A percentile compares a stretch with the other conserved stretches of the same genome.
Evolutionary conservation across 2,329 filamentous ascomycete genomes (phyloP).

Genomic region (Lasiodiplodia theobromae): DNA sequence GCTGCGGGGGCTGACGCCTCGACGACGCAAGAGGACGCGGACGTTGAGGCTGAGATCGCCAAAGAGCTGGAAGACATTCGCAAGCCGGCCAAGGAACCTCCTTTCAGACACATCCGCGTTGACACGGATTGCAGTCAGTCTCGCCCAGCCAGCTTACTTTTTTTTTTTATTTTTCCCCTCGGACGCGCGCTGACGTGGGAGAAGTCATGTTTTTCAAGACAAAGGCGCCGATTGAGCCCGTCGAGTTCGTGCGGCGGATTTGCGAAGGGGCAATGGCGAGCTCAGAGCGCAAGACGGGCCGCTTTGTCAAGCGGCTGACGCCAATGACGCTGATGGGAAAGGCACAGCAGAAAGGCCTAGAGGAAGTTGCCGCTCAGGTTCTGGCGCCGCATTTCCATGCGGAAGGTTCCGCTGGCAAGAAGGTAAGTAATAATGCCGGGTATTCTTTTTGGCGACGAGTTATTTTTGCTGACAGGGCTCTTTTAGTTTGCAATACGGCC

Average conservation of each 20-base stretch:
- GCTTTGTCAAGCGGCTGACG: constrained; percentile 67
- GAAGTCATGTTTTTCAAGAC: constrained; percentile 67
- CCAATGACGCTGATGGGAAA: constrained; percentile 68
- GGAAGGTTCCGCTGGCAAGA: constrained; percentile 56
- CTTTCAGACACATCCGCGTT: constrained; percentile 61
- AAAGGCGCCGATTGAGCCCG: constrained; percentile 64
- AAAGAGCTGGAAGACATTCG: constrained; percentile 74
- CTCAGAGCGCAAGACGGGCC: constrained; percentile 60
- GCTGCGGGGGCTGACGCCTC: constrained; percentile 31
- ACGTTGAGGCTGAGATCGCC: constrained; percentile 76
- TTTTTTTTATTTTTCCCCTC: constrained; percentile 23
- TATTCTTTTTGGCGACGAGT: background rate
- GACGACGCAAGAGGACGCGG: constrained; percentile 46
- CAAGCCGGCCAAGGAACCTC: constrained; percentile 54
- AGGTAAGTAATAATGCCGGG: constrained; percentile 51
- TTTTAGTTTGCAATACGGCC: constrained; percentile 83
- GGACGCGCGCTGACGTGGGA: constrained; percentile 41
- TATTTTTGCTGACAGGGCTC: constrained; percentile 13
- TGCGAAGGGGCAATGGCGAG: constrained; percentile 63
- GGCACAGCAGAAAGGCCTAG: constrained; percentile 72
- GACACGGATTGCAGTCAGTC: constrained; percentile 63
- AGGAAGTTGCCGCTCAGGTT: constrained; percentile 68
- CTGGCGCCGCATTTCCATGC: constrained; percentile 69
- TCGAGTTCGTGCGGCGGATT: constrained; percentile 64
- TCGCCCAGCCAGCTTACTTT: background rate